These are phyloP conservation scores for Populus hybrid DNA, from an alignment of 441 rosid species.

Conservation along the genomic window DNA sequence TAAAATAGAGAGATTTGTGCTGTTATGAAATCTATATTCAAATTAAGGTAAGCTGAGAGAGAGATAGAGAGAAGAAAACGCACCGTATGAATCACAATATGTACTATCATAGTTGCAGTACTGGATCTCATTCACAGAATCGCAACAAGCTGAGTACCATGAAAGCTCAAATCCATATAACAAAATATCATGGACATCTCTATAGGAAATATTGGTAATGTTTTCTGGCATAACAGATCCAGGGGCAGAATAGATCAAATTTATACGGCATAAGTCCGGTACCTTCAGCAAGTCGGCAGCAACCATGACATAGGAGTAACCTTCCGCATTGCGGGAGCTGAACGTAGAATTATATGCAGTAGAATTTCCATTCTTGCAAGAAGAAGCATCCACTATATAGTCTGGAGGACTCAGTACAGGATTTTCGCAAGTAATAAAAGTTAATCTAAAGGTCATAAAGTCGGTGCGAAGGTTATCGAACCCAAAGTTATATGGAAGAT, in stretches of 20 bases:
- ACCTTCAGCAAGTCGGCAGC: too few relatives aligned
- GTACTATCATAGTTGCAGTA: background rate
- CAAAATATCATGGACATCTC: background rate
- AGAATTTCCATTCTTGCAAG: too few relatives aligned
- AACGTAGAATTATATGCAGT: too few relatives aligned
- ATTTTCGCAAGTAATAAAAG: too few relatives aligned
- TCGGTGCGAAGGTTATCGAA: too few relatives aligned
- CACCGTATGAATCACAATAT: background rate
- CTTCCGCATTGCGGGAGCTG: too few relatives aligned
- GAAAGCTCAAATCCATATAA: background rate
- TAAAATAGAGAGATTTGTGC: background rate
- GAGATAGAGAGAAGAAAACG: background rate
- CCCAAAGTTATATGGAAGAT: too few relatives aligned
- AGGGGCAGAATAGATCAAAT: background rate
- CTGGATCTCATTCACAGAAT: background rate
- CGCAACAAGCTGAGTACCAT: background rate
- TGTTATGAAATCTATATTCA: background rate
- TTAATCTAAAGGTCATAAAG: too few relatives aligned
- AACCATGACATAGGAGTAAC: too few relatives aligned
- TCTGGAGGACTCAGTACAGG: too few relatives aligned
- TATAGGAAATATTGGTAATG: background rate
- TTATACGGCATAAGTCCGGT: background rate
- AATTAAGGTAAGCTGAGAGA: background rate
- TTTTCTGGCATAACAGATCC: background rate
- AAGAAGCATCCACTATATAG: too few relatives aligned